Evolutionary conservation across 2,329 filamentous ascomycete genomes (phyloP).

Genomic region (Colletotrichum phormii): DNA sequence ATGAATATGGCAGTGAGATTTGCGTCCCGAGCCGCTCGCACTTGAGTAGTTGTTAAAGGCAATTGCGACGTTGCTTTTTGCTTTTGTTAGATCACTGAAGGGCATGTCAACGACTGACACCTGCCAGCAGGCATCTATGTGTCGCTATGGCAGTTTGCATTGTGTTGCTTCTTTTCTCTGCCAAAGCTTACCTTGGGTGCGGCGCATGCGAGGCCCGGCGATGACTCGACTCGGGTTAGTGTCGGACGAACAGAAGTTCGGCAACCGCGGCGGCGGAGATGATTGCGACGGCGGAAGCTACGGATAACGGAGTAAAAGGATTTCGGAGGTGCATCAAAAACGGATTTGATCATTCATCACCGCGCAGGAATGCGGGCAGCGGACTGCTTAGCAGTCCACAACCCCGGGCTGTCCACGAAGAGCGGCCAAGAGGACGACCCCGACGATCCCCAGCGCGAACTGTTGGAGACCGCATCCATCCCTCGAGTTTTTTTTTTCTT

Average conservation of each 20-base stretch:
- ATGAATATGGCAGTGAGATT: not conserved
- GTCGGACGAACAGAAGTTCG: slow-evolving; percentile 23
- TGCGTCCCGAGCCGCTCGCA: not conserved
- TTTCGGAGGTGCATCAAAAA: slow-evolving; percentile 10
- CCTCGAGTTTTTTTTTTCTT: not conserved
- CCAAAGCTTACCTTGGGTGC: not conserved
- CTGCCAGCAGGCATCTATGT: slow-evolving; percentile 3
- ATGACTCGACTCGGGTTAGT: slow-evolving; percentile 9
- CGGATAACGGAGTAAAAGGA: slow-evolving; percentile 7
- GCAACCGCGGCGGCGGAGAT: slow-evolving; percentile 5
- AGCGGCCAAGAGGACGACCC: slow-evolving; percentile 7
- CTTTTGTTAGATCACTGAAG: not conserved
- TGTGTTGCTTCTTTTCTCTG: not conserved
- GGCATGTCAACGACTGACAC: not conserved
- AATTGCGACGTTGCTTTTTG: not conserved
- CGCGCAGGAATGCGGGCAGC: slow-evolving; percentile 8
- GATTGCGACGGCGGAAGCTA: slow-evolving; percentile 11
- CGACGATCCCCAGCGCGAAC: slow-evolving; percentile 24
- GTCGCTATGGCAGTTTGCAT: not conserved
- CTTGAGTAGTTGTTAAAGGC: not conserved
- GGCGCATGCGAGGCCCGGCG: not conserved
- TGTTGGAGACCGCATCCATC: slow-evolving; percentile 1
- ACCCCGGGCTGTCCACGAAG: not conserved
- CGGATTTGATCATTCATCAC: slow-evolving; percentile 12
- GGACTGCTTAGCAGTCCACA: slow-evolving; percentile 17